Evolutionary conservation across 768 basidiomycete species (phyloP), one percentile per base, ranked within the genome.

Genomic region (Termitomyces sp.): DNA sequence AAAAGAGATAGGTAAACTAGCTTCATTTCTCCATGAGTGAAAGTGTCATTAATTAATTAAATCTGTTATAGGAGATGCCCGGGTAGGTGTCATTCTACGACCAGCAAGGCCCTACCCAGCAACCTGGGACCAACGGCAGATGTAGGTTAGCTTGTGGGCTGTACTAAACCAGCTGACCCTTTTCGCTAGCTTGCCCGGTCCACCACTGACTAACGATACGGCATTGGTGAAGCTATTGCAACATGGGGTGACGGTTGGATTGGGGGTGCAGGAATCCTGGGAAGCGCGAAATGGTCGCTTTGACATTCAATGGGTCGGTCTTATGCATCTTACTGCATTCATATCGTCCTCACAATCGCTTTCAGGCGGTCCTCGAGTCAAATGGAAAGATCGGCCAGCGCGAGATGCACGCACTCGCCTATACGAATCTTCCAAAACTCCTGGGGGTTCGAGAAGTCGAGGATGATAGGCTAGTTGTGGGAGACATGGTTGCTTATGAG

Each of bases 171-270:
- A 12, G 37, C 49, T 43, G 42, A 69, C 46, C 62, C 21, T 54
- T 49, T 21, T 27, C 21, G 21, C 46, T 65, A 84, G 88, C 67
- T 68, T 87, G 62, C 84, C 89, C 29, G 91, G 92, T 1, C 87
- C 87, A 23, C 92, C 92, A 5, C 69, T 94, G 25, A 82, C 86
- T 6, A 81, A 82, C 55, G 76, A 82, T 59, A 82, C 82, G 14
- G 78, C 73, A 62, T 82, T 94, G 38, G 78, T 83, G 4, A 81
- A 76, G 21, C 77, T 98, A 38, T 69, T 89, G 16, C 73, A 80
- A 5, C 77, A 86, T 35, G 86, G 85, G n/a, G 89, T 96, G n/a
- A 85, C 84, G 19, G 86, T 92, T n/a, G 90, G 83, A 19, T 66
- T 93, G 49, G 89, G 87, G 17, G 76, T 86, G 34, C 71, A 75